A percentile compares a stretch with the other conserved stretches of the same genome.
phyloP scores from a whole-genome alignment of 2,329 filamentous ascomycete genomes.

The Didymella segeticola region DNA sequence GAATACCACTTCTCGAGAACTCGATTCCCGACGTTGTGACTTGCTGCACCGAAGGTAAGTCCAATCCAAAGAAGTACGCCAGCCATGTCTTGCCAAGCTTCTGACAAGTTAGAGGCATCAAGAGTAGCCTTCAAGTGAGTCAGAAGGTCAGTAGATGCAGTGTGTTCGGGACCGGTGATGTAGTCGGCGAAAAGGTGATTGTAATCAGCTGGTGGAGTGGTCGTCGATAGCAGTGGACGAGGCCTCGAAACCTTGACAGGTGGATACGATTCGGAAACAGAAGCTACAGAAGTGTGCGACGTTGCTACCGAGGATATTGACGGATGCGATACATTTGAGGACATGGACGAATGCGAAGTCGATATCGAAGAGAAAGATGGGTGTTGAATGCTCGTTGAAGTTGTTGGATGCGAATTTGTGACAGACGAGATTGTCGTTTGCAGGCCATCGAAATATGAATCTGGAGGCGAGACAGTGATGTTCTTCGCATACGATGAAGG shows the following conservation, averaged over 20 bases:
- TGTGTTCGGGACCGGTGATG: background rate
- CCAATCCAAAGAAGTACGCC: constrained; percentile 49
- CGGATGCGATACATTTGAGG: background rate
- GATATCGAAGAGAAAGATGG: constrained; percentile 18
- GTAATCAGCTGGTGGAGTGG: background rate
- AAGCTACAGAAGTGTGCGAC: no score
- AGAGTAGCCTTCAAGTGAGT: constrained; percentile 32
- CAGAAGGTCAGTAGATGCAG: constrained; percentile 25
- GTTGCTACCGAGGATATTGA: constrained; percentile 1
- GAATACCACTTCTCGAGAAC: constrained; percentile 40
- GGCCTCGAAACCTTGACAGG: background rate
- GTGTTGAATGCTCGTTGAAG: constrained; percentile 3
- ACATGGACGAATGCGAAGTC: constrained; percentile 6
- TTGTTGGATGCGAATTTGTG: constrained; percentile 1
- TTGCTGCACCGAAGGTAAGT: constrained; percentile 44
- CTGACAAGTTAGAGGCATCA: constrained; percentile 39
- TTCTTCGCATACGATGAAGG: constrained; percentile 22
- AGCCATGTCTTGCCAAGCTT: constrained; percentile 47
- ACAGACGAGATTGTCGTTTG: constrained; percentile 17
- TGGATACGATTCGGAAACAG: background rate
- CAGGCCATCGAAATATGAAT: constrained; percentile 13
- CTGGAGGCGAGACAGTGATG: background rate
- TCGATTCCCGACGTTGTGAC: constrained; percentile 28
- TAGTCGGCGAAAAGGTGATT: background rate
- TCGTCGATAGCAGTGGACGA: background rate